Evolutionary conservation across 495 filamentous ascomycete genomes (phyloP).

Genomic region (Trichoderma parareesei): DNA sequence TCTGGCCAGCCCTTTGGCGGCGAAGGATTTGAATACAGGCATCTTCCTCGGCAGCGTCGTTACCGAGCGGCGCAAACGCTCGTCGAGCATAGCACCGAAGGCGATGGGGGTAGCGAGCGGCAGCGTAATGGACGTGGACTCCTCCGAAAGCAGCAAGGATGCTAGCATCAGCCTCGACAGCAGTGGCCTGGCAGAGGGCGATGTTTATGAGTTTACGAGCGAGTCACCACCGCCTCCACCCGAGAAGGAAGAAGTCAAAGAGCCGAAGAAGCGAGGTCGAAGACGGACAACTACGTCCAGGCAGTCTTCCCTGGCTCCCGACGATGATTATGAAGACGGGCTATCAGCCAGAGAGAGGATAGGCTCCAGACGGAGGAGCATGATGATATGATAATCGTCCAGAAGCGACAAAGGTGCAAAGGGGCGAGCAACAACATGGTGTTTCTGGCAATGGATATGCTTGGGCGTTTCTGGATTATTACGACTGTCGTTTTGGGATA

Average conservation of each 20-base stretch:
- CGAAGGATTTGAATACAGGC: constrained; percentile 12
- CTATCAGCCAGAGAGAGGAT: constrained; percentile 13
- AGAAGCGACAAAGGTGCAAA: constrained; percentile 13
- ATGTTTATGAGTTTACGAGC: constrained; percentile 32
- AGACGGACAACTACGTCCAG: constrained; percentile 17
- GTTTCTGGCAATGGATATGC: neutral
- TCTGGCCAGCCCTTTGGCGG: constrained; percentile 18
- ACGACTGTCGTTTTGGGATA: neutral
- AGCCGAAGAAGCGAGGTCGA: constrained; percentile 13
- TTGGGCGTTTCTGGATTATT: constrained; percentile 2
- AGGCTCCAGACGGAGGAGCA: constrained; percentile 39
- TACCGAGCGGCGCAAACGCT: constrained; percentile 25
- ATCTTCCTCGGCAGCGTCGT: constrained; percentile 23
- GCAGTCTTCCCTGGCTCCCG: constrained; percentile 18
- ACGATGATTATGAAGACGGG: constrained; percentile 16
- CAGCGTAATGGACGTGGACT: neutral
- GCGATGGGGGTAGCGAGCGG: constrained; percentile 10
- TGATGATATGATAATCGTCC: constrained; percentile 41
- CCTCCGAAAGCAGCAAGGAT: neutral
- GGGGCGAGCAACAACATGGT: neutral
- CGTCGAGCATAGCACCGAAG: constrained; percentile 19
- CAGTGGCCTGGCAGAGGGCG: constrained; percentile 10
- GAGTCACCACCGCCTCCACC: constrained; percentile 20
- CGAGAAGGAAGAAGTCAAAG: constrained; percentile 13
- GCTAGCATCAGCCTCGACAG: constrained; percentile 8